Evolutionary conservation across 805 yeast species (phyloP).

Genomic region (Metschnikowia rubicola): DNA sequence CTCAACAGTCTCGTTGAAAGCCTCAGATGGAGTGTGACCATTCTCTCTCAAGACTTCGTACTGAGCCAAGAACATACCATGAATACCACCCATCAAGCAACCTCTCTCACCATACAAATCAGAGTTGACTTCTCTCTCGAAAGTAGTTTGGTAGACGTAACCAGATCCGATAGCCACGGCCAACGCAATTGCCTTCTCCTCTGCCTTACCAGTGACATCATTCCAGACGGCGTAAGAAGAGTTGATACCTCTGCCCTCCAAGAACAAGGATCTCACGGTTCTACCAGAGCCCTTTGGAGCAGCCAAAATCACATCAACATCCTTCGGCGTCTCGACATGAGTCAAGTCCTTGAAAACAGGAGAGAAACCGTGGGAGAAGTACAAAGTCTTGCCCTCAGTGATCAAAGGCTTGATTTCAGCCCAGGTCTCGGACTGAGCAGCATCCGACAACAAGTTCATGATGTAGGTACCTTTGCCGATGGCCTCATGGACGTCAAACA

Average conservation of each 20-base stretch:
- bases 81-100: slow-evolving; percentile 99
- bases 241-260: slow-evolving; percentile 99
- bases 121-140: slow-evolving; percentile 98
- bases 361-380: slow-evolving; percentile 99
- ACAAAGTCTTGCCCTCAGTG: slow-evolving; percentile 95
- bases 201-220: slow-evolving; percentile 98
- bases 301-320: slow-evolving; percentile 95
- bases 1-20: slow-evolving; percentile 99
- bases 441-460: slow-evolving; percentile 98
- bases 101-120: slow-evolving; percentile 99
- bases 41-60: slow-evolving; percentile 99
- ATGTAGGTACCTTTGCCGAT: slow-evolving; percentile 85
- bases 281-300: slow-evolving; percentile 99
- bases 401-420: slow-evolving; percentile 76
- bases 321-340: slow-evolving; percentile 90
- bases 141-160: slow-evolving; percentile 99
- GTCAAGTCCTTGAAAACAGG: slow-evolving; percentile 98
- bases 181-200: slow-evolving; percentile 97
- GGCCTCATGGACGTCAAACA: slow-evolving; percentile 94
- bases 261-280: slow-evolving; percentile 98
- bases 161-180: slow-evolving; percentile 99
- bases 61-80: slow-evolving; percentile 99
- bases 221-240: slow-evolving; percentile 99
- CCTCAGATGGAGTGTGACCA: slow-evolving; percentile 99
- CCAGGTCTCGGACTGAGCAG: slow-evolving; percentile 99